These are phyloP conservation scores for Yamadazyma kanchanaburiensis DNA, from an alignment of 1,139 yeast species.

Conservation along the genomic window DNA sequence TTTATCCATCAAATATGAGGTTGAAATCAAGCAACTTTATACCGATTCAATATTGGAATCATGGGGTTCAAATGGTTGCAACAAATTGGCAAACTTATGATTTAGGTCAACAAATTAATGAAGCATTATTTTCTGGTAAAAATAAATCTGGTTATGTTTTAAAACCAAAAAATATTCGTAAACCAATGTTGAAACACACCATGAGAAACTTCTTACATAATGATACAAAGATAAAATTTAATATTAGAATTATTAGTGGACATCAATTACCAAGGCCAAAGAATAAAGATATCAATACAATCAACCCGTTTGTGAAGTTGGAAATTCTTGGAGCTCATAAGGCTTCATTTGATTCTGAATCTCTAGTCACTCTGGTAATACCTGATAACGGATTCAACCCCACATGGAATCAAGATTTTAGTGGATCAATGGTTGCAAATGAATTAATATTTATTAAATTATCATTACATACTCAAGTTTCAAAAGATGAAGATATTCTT, in stretches of 20 bases:
- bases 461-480: constrained; percentile 18
- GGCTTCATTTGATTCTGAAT: too few species aligned
- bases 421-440: constrained; percentile 37
- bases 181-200: constrained; percentile 23
- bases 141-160: constrained; percentile 69
- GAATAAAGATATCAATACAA: constrained; percentile 21
- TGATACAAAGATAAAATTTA: constrained; percentile 21
- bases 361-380: constrained; percentile 26
- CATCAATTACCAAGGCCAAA: constrained; percentile 78
- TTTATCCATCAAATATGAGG: constrained; percentile 81
- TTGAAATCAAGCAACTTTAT: constrained; percentile 76
- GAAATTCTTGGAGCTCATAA: constrained; percentile 46
- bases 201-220: constrained; percentile 9
- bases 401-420: constrained; percentile 60
- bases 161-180: constrained; percentile 56
- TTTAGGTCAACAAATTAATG: constrained; percentile 84
- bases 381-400: constrained; percentile 82
- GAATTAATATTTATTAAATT: constrained; percentile 32
- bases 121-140: constrained; percentile 68
- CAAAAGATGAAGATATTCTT: constrained; percentile 23
- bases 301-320: constrained; percentile 58
- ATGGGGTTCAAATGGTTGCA: constrained; percentile 93
- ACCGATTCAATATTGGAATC: constrained; percentile 76
- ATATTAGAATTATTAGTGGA: constrained; percentile 60
- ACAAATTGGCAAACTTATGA: constrained; percentile 97